phyloP scores from a whole-genome alignment of 306 rosid genomes.

The Senna siamea region DNA sequence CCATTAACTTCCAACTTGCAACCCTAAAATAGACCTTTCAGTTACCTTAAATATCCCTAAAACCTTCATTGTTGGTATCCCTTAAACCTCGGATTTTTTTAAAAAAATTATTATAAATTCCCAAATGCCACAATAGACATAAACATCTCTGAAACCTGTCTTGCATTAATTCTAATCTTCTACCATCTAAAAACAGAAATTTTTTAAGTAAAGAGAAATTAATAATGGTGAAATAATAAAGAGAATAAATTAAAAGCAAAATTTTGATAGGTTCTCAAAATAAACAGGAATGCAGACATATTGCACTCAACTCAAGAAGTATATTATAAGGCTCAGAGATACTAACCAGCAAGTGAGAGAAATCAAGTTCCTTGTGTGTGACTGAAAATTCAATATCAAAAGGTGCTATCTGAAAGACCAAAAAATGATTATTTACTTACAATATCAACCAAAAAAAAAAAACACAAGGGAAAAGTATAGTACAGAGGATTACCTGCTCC shows the following conservation, averaged over 20 bases:
- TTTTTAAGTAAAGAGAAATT: not conserved
- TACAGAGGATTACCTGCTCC: constrained; percentile 77
- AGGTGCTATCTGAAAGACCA: constrained; percentile 80
- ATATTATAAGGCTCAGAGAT: constrained; percentile 40
- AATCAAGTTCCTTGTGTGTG: constrained; percentile 98
- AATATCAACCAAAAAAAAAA: constrained; percentile 30
- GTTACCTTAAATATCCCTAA: too few relatives aligned
- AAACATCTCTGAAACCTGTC: not conserved
- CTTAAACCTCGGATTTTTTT: too few relatives aligned
- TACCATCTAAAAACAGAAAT: not conserved
- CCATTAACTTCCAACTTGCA: too few relatives aligned
- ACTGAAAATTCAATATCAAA: constrained; percentile 92
- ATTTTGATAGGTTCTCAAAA: constrained; percentile 22
- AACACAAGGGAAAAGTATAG: constrained; percentile 23
- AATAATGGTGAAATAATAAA: constrained; percentile 11
- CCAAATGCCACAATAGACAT: not conserved
- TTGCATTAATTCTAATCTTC: not conserved
- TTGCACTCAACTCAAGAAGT: constrained; percentile 35
- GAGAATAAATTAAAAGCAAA: constrained; percentile 13
- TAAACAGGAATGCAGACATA: constrained; percentile 16
- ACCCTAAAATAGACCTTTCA: too few relatives aligned
- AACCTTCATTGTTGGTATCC: too few relatives aligned
- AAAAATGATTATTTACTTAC: constrained; percentile 31
- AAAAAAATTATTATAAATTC: too few relatives aligned
- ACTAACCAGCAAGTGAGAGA: constrained; percentile 98